phyloP scores from a whole-genome alignment of 2,329 filamentous ascomycete species.

The Helicocarpus griseus region DNA sequence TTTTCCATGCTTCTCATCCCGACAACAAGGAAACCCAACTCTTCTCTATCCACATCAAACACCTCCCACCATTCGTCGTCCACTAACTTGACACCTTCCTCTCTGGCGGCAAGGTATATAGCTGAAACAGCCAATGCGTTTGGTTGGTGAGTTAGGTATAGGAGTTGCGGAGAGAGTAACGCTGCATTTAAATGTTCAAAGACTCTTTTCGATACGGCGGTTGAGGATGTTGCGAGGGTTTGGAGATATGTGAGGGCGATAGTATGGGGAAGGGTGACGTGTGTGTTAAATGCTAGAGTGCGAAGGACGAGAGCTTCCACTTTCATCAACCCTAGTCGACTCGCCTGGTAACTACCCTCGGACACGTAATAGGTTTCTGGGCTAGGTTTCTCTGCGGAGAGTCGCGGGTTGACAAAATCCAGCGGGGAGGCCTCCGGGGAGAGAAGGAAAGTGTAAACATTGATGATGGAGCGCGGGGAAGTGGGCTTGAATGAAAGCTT shows the following conservation, averaged over 20 bases:
- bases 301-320: slow-evolving; percentile 69
- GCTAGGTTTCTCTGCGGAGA: slow-evolving; percentile 26
- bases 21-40: slow-evolving; percentile 85
- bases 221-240: slow-evolving; percentile 60
- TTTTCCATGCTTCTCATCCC: slow-evolving; percentile 69
- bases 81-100: slow-evolving; percentile 67
- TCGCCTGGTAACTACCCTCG: slow-evolving; percentile 60
- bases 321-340: slow-evolving; percentile 56
- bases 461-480: slow-evolving; percentile 69
- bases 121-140: slow-evolving; percentile 75
- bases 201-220: slow-evolving; percentile 52
- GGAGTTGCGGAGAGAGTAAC: slow-evolving; percentile 73
- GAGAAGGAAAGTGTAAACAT: slow-evolving; percentile 73
- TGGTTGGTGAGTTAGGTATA: slow-evolving; percentile 90
- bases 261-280: slow-evolving; percentile 75
- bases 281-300: slow-evolving; percentile 69
- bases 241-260: slow-evolving; percentile 89
- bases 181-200: slow-evolving; percentile 78
- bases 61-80: slow-evolving; percentile 94
- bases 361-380: slow-evolving; percentile 57
- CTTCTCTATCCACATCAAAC: slow-evolving; percentile 90
- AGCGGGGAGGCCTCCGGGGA: slow-evolving; percentile 48
- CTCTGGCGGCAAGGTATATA: slow-evolving; percentile 78
- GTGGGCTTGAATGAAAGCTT: slow-evolving; percentile 73
- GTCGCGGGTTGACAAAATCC: slow-evolving; percentile 31